Conservation (phyloP, 2,329 filamentous ascomycete genomes). For the Fusarium papillatum region DNA sequence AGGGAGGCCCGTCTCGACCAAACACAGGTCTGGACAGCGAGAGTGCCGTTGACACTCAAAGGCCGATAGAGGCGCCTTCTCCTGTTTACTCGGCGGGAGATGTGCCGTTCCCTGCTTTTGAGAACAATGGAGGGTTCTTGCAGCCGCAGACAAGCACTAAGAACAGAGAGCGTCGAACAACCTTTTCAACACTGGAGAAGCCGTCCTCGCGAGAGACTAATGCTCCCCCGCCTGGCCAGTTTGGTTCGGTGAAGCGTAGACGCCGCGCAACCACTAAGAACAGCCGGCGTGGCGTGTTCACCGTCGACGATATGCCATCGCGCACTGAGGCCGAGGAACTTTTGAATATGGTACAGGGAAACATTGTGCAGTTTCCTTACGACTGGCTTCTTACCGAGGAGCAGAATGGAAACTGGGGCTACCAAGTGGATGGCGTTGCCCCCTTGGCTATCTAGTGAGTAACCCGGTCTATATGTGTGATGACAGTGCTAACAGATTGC, state of each 20-base stretch:
- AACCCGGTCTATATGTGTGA: background rate
- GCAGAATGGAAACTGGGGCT: constrained; percentile 94
- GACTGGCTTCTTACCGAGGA: constrained; percentile 96
- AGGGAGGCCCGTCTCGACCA: constrained; percentile 24
- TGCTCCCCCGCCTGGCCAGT: constrained; percentile 47
- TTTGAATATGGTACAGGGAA: constrained; percentile 85
- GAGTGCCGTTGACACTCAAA: constrained; percentile 33
- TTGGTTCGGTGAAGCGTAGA: constrained; percentile 70
- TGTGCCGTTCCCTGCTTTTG: constrained; percentile 62
- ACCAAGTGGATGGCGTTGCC: constrained; percentile 95
- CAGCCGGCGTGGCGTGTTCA: constrained; percentile 71
- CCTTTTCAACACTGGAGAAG: constrained; percentile 68
- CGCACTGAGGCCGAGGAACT: constrained; percentile 85
- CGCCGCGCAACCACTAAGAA: constrained; percentile 79
- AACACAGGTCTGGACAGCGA: constrained; percentile 44
- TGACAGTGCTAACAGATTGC: constrained; percentile 43
- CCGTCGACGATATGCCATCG: constrained; percentile 81
- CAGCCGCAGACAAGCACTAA: constrained; percentile 53
- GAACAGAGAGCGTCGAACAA: constrained; percentile 64
- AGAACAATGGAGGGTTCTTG: constrained; percentile 50
- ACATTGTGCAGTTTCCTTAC: constrained; percentile 93
- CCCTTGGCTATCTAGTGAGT: constrained; percentile 97
- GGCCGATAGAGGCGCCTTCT: constrained; percentile 53
- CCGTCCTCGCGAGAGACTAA: constrained; percentile 54
- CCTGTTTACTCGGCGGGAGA: constrained; percentile 59